These are phyloP conservation scores for Globisporangium cederbergense DNA, from an alignment of 352 stramenopile genomes.

Conservation along the genomic window DNA sequence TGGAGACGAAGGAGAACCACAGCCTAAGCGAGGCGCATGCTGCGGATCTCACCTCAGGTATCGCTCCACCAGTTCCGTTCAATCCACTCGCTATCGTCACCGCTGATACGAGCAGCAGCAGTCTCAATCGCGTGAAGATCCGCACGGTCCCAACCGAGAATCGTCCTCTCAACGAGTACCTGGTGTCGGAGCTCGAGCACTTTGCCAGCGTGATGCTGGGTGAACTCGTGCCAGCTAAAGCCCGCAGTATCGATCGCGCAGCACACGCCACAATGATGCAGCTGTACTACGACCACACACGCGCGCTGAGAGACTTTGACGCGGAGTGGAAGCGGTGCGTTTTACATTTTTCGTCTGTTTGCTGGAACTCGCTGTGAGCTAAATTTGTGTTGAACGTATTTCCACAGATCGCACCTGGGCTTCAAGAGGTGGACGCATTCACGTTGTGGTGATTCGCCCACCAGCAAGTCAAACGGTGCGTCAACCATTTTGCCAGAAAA, in stretches of 20 bases:
- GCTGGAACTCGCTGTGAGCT: constrained; percentile 6
- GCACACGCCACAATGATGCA: constrained; percentile 39
- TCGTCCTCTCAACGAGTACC: constrained; percentile 44
- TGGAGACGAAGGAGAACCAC: background rate
- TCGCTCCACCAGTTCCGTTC: background rate
- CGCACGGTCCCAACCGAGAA: constrained; percentile 29
- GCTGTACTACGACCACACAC: constrained; percentile 43
- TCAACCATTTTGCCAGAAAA: constrained; percentile 1
- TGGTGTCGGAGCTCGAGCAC: constrained; percentile 45
- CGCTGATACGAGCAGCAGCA: background rate
- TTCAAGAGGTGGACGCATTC: background rate
- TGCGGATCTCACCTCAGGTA: background rate
- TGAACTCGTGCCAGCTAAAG: constrained; percentile 2
- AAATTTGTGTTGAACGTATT: background rate
- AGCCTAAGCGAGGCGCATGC: background rate
- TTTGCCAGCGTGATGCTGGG: constrained; percentile 34
- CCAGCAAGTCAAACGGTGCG: background rate
- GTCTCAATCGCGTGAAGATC: background rate
- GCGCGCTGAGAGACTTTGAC: constrained; percentile 51
- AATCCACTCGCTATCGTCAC: background rate
- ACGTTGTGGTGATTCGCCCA: background rate
- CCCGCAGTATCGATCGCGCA: constrained; percentile 19
- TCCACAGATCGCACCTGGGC: constrained; percentile 6
- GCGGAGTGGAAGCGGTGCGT: constrained; percentile 46
- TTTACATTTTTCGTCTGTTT: background rate